Conservation (phyloP, 1,284 basidiomycete species). For the Moniliophthora roreri region DNA sequence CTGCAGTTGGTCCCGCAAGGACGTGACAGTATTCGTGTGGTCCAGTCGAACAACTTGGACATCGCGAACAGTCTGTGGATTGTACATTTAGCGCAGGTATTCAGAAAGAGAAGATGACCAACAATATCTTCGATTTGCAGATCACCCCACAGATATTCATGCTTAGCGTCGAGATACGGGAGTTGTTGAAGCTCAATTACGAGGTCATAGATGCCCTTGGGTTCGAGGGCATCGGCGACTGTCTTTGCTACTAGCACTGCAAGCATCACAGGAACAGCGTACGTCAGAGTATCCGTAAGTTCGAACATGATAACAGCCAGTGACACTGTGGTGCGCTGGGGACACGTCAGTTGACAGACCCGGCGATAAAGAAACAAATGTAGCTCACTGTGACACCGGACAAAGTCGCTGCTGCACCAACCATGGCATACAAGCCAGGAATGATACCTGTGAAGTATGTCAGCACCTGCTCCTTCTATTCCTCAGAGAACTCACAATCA, state of each 20-base stretch:
- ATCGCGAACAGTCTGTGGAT: slow-evolving; percentile 55
- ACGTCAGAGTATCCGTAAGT: slow-evolving; percentile 91
- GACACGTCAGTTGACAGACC: slow-evolving; percentile 3
- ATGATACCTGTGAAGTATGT: slow-evolving; percentile 47
- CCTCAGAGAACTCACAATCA: slow-evolving; percentile 47
- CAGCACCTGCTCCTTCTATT: not conserved
- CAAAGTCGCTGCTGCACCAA: slow-evolving; percentile 85
- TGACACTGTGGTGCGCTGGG: slow-evolving; percentile 84
- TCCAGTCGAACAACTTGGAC: slow-evolving; percentile 71
- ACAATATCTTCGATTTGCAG: slow-evolving; percentile 77
- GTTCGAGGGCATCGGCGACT: slow-evolving; percentile 88
- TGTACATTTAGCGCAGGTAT: slow-evolving; percentile 8
- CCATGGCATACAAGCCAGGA: slow-evolving; percentile 90
- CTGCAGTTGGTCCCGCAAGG: slow-evolving; percentile 67
- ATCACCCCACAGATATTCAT: slow-evolving; percentile 84
- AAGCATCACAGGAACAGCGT: slow-evolving; percentile 94
- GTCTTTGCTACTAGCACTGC: slow-evolving; percentile 92
- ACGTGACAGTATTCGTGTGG: slow-evolving; percentile 68
- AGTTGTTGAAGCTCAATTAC: slow-evolving; percentile 82
- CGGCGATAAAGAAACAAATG: slow-evolving; percentile 2
- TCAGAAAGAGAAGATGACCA: slow-evolving; percentile 27
- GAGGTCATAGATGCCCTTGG: slow-evolving; percentile 94
- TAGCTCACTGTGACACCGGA: slow-evolving; percentile 81
- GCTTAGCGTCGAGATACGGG: slow-evolving; percentile 90
- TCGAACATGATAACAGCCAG: slow-evolving; percentile 98